Evolutionary conservation across 2,329 filamentous ascomycete genomes (phyloP).

Genomic region (Aspergillus intermedius): DNA sequence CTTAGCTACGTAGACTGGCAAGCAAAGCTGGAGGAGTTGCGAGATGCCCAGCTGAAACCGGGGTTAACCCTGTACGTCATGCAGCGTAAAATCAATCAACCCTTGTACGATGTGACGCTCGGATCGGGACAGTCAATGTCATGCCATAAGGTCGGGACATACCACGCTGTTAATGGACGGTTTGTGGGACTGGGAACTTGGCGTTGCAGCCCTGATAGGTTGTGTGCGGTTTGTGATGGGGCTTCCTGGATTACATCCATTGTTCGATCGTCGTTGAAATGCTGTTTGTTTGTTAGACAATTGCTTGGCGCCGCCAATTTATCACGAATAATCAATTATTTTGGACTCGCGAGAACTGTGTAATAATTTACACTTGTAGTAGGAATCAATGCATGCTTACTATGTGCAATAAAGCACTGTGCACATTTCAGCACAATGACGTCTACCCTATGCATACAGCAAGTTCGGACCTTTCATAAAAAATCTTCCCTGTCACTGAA

Average conservation of each 20-base stretch:
- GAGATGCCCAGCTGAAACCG: slow-evolving; percentile 1
- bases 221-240: slow-evolving; percentile 5
- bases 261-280: too few species aligned
- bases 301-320: too few species aligned
- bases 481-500: too few species aligned
- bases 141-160: slow-evolving; percentile 17
- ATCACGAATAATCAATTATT: too few species aligned
- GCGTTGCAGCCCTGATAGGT: slow-evolving; percentile 14
- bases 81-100: slow-evolving; percentile 13
- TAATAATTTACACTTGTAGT: too few species aligned
- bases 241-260: slow-evolving; percentile 5
- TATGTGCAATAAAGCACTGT: too few species aligned
- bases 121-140: not conserved
- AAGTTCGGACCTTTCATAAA: too few species aligned
- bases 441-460: too few species aligned
- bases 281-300: too few species aligned
- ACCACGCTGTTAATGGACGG: slow-evolving; percentile 14
- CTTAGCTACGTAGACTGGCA: slow-evolving; percentile 12
- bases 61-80: slow-evolving; percentile 12
- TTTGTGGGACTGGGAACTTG: slow-evolving; percentile 17
- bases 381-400: too few species aligned
- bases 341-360: too few species aligned
- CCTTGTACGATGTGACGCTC: slow-evolving; percentile 14
- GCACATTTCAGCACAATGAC: too few species aligned
- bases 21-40: slow-evolving; percentile 11